Evolutionary conservation across 2,329 filamentous ascomycete species (phyloP).

Genomic region (Xylaria sp.): DNA sequence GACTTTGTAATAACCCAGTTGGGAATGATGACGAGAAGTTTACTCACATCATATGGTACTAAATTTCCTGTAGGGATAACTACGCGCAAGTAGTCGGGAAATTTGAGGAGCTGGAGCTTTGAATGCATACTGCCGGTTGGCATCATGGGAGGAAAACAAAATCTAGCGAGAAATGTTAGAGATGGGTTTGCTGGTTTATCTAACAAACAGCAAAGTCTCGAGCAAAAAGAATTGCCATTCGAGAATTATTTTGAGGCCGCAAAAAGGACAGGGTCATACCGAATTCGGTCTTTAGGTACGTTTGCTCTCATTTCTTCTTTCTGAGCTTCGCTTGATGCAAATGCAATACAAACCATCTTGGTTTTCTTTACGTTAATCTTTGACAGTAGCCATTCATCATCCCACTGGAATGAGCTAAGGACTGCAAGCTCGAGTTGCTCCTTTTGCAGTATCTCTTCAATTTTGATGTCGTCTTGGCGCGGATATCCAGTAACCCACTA

Average conservation of each 20-base stretch:
- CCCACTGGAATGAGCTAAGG: slow-evolving; percentile 87
- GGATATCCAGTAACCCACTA: slow-evolving; percentile 71
- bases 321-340: slow-evolving; percentile 62
- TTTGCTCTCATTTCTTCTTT: slow-evolving; percentile 61
- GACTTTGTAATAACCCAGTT: neutral
- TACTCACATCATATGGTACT: slow-evolving; percentile 72
- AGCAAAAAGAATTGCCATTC: neutral
- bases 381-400: slow-evolving; percentile 79
- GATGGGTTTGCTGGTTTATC: neutral
- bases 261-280: slow-evolving; percentile 20
- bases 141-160: slow-evolving; percentile 86
- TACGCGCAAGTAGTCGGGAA: slow-evolving; percentile 76
- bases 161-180: slow-evolving; percentile 49
- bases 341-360: slow-evolving; percentile 70
- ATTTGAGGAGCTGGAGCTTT: slow-evolving; percentile 91
- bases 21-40: neutral
- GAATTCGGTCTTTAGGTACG: slow-evolving; percentile 64
- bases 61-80: slow-evolving; percentile 90
- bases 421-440: slow-evolving; percentile 78
- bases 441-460: slow-evolving; percentile 80
- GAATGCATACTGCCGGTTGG: slow-evolving; percentile 86
- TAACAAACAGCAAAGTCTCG: neutral
- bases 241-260: neutral
- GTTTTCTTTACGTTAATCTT: slow-evolving; percentile 73
- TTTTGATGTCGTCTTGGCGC: slow-evolving; percentile 79